Percentiles rank a stretch among this genome's conserved stretches.
phyloP scores from a whole-genome alignment of 179 eudicot species.

The Beta macrorhiza region DNA sequence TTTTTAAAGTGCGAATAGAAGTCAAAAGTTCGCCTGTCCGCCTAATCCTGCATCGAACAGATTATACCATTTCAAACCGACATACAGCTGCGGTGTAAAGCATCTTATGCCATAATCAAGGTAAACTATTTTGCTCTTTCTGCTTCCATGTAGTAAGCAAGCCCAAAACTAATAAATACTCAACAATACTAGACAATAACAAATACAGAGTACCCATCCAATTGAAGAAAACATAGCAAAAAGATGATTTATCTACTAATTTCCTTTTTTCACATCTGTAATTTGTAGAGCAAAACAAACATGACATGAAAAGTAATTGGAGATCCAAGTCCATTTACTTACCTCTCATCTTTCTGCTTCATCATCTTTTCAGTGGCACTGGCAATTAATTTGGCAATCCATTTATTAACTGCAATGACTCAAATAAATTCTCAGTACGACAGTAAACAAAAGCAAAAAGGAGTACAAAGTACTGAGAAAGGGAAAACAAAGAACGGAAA shows the following conservation, averaged over 20 bases:
- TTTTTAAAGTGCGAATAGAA: slow-evolving; percentile 81
- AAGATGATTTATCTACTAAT: not conserved
- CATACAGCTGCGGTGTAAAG: not conserved
- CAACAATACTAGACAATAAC: not conserved
- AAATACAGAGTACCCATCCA: not conserved
- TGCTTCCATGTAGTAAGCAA: not conserved
- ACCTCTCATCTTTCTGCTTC: slow-evolving; percentile 98
- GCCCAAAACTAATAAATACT: not conserved
- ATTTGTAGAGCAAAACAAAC: not conserved
- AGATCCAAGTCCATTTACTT: not conserved
- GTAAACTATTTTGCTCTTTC: not conserved
- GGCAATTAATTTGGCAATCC: slow-evolving; percentile 83
- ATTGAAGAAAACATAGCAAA: not conserved
- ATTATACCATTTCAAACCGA: slow-evolving; percentile 12
- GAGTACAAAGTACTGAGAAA: not conserved
- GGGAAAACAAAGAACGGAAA: not conserved
- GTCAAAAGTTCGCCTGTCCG: slow-evolving; percentile 80
- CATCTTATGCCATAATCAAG: not conserved
- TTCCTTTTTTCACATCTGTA: not conserved
- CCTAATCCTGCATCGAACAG: slow-evolving; percentile 58
- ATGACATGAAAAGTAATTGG: not conserved
- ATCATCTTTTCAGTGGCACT: slow-evolving; percentile 87
- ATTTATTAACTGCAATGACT: slow-evolving; percentile 72
- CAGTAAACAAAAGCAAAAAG: not conserved
- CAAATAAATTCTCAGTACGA: not conserved